phyloP scores from a whole-genome alignment of 768 basidiomycete species.

The Tricholoma bakamatsutake region DNA sequence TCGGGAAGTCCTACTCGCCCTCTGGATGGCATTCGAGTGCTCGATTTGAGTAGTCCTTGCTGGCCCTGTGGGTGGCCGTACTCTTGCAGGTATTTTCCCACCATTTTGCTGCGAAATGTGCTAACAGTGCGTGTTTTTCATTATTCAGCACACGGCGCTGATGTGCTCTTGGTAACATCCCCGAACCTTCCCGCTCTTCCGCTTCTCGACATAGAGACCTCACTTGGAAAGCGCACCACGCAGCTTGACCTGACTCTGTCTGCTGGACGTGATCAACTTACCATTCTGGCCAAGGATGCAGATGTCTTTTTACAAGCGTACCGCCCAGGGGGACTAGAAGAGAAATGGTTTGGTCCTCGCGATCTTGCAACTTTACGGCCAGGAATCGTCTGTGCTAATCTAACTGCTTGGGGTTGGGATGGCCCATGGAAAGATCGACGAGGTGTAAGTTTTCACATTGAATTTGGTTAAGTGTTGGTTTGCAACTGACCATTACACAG shows the following conservation, averaged over 20 bases:
- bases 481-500: conserved; percentile 22
- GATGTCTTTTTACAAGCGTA: conserved; percentile 63
- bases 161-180: conserved; percentile 51
- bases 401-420: conserved; percentile 26
- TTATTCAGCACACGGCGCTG: conserved; percentile 46
- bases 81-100: conserved; percentile 31
- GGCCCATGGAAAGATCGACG: conserved; percentile 50
- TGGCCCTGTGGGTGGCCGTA: background rate
- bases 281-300: conserved; percentile 30
- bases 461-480: too few relatives aligned
- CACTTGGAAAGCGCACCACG: conserved; percentile 56
- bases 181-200: conserved; percentile 49
- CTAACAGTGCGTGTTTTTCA: background rate
- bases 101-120: background rate
- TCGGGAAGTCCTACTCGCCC: too few relatives aligned
- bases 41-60: too few relatives aligned
- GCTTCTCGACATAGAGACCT: conserved; percentile 48
- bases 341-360: too few relatives aligned
- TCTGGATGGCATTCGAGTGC: too few relatives aligned
- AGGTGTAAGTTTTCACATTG: conserved; percentile 32
- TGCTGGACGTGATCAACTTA: conserved; percentile 27
- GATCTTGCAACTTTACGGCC: too few relatives aligned
- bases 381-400: too few relatives aligned
- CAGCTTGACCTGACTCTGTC: conserved; percentile 45
- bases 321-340: conserved; percentile 27